Evolutionary conservation across 495 filamentous ascomycete species (phyloP).

Genomic region (Umbilicaria muhlenbergii): DNA sequence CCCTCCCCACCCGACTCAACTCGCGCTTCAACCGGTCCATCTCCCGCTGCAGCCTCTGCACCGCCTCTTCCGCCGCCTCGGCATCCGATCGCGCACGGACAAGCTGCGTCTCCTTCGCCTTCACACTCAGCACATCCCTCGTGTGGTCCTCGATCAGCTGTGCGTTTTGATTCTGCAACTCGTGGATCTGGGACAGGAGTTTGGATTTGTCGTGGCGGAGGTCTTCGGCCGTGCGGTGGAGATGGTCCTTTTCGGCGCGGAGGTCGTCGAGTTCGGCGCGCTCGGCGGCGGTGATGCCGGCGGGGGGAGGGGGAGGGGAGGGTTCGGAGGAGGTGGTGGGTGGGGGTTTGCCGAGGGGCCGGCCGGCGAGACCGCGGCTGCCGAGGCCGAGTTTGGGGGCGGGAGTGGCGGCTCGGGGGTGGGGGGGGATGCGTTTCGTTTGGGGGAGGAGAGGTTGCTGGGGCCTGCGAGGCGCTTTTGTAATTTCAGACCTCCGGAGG

Average conservation of each 20-base stretch:
- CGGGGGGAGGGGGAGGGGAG: slow-evolving; percentile 9
- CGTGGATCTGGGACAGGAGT: slow-evolving; percentile 62
- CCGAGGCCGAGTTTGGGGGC: slow-evolving; percentile 53
- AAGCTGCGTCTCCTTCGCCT: slow-evolving; percentile 95
- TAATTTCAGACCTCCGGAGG: slow-evolving; percentile 49
- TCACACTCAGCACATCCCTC: slow-evolving; percentile 83
- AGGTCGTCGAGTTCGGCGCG: slow-evolving; percentile 82
- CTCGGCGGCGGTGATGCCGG: slow-evolving; percentile 55
- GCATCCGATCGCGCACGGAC: slow-evolving; percentile 81
- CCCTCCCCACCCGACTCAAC: slow-evolving; percentile 13
- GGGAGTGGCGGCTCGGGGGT: slow-evolving; percentile 38
- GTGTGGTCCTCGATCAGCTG: slow-evolving; percentile 97
- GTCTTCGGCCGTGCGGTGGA: slow-evolving; percentile 57
- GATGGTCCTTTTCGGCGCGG: slow-evolving; percentile 62
- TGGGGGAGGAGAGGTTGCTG: slow-evolving; percentile 45
- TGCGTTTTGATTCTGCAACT: slow-evolving; percentile 89
- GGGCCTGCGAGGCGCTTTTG: slow-evolving; percentile 49
- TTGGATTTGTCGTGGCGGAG: slow-evolving; percentile 57
- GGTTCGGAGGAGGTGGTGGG: slow-evolving; percentile 23
- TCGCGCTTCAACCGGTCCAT: slow-evolving; percentile 88
- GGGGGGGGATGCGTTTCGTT: slow-evolving; percentile 37
- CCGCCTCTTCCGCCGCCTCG: slow-evolving; percentile 71
- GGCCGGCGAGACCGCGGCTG: slow-evolving; percentile 66
- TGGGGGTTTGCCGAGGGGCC: slow-evolving; percentile 70
- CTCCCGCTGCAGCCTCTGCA: slow-evolving; percentile 70